These are phyloP conservation scores for Naganishia friedmannii DNA, from an alignment of 768 basidiomycete genomes.

Conservation along the genomic window DNA sequence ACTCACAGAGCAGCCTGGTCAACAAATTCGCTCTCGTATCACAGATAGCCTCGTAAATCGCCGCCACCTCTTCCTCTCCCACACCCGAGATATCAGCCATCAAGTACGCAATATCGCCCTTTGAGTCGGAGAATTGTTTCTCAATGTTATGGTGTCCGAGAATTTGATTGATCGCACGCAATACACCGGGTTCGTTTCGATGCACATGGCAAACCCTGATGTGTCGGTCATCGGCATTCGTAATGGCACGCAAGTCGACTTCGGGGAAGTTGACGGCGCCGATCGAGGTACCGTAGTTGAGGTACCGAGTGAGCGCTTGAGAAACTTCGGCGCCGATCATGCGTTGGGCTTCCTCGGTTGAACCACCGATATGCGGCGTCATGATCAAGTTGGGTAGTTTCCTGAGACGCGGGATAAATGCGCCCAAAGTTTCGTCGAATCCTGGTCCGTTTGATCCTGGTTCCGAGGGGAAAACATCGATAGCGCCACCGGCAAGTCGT, in stretches of 20 bases:
- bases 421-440: conserved; percentile 83
- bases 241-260: conserved; percentile 90
- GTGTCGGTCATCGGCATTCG: conserved; percentile 71
- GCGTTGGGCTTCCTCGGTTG: conserved; percentile 95
- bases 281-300: conserved; percentile 83
- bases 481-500: conserved; percentile 82
- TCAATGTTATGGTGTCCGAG: conserved; percentile 95
- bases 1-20: conserved; percentile 69
- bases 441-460: conserved; percentile 81
- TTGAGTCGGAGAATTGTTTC: conserved; percentile 91
- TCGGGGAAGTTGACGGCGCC: conserved; percentile 99
- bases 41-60: conserved; percentile 72
- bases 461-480: conserved; percentile 94
- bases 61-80: conserved; percentile 72
- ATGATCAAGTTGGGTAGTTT: conserved; percentile 84
- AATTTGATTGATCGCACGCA: conserved; percentile 89
- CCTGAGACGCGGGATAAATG: conserved; percentile 75
- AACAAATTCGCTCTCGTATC: conserved; percentile 81
- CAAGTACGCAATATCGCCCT: conserved; percentile 55
- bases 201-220: conserved; percentile 94
- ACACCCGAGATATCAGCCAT: conserved; percentile 96
- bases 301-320: conserved; percentile 76
- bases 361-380: conserved; percentile 97
- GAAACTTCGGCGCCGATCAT: conserved; percentile 97
- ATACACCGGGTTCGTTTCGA: conserved; percentile 71